A percentile compares a stretch with the other conserved stretches of the same genome.
phyloP scores from a whole-genome alignment of 2,329 filamentous ascomycete genomes.

The Botryotinia calthae region DNA sequence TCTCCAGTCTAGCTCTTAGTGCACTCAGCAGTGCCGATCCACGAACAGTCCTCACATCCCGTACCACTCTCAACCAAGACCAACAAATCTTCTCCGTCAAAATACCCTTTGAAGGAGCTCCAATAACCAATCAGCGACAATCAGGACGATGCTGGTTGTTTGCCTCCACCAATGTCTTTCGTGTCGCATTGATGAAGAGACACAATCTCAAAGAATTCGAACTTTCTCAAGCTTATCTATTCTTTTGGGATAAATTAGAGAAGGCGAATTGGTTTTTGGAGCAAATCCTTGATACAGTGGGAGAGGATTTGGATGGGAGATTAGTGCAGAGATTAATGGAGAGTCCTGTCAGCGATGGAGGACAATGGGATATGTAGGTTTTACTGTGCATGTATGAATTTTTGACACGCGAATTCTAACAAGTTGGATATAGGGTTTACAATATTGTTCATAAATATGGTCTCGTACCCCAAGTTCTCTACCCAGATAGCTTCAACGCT shows the following conservation, averaged over 20 bases:
- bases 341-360: conserved; percentile 73
- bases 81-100: conserved; percentile 80
- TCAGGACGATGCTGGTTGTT: conserved; percentile 92
- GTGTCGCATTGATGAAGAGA: conserved; percentile 81
- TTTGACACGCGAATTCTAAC: neutral
- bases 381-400: neutral
- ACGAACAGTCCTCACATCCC: conserved; percentile 62
- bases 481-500: conserved; percentile 80
- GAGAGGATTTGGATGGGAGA: conserved; percentile 67
- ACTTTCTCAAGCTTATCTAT: conserved; percentile 83
- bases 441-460: conserved; percentile 87
- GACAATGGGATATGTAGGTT: conserved; percentile 75
- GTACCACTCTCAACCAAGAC: conserved; percentile 61
- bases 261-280: conserved; percentile 90
- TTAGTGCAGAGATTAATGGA: conserved; percentile 68
- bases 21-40: conserved; percentile 69
- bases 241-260: conserved; percentile 93
- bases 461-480: conserved; percentile 76
- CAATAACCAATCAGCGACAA: conserved; percentile 79
- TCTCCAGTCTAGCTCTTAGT: conserved; percentile 65
- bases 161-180: conserved; percentile 86
- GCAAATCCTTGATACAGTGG: conserved; percentile 72
- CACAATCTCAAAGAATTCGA: conserved; percentile 77
- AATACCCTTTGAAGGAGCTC: conserved; percentile 77
- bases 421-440: conserved; percentile 51